These are phyloP conservation scores for Starmerella kuoi DNA, from an alignment of 805 yeast genomes.

Conservation along the genomic window DNA sequence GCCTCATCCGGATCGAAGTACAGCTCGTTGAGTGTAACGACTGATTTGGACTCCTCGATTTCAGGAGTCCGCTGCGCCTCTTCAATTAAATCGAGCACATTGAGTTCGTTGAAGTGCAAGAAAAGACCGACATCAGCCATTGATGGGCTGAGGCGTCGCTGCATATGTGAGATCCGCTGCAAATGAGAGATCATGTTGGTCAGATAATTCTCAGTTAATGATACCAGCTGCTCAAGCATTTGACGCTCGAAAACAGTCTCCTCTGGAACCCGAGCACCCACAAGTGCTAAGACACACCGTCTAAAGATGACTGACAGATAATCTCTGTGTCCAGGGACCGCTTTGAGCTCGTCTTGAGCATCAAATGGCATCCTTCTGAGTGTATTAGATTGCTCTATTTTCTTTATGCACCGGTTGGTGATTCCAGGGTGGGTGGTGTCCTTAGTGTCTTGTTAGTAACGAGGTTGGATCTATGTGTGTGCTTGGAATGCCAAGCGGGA, in stretches of 20 bases:
- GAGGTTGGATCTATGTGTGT: no score
- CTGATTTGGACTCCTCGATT: conserved; percentile 15
- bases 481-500: no score
- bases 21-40: conserved; percentile 23
- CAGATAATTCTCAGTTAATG: conserved; percentile 28
- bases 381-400: no score
- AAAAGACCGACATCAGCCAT: conserved; percentile 27
- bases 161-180: conserved; percentile 25
- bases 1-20: conserved; percentile 25
- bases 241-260: conserved; percentile 18
- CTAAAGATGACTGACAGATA: conserved; percentile 21
- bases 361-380: neutral
- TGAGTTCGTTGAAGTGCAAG: conserved; percentile 25
- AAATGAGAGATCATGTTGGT: conserved; percentile 23
- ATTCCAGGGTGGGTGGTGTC: no score
- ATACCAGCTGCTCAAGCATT: conserved; percentile 25
- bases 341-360: conserved; percentile 1
- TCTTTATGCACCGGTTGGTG: no score
- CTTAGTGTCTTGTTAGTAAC: no score
- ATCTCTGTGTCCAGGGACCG: conserved; percentile 16
- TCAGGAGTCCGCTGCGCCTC: conserved; percentile 21
- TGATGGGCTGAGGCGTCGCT: conserved; percentile 29
- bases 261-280: conserved; percentile 16
- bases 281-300: conserved; percentile 24
- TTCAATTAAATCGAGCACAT: conserved; percentile 25